phyloP scores from a whole-genome alignment of 169 alveolate species.

The Ichthyophthirius multifiliis region DNA sequence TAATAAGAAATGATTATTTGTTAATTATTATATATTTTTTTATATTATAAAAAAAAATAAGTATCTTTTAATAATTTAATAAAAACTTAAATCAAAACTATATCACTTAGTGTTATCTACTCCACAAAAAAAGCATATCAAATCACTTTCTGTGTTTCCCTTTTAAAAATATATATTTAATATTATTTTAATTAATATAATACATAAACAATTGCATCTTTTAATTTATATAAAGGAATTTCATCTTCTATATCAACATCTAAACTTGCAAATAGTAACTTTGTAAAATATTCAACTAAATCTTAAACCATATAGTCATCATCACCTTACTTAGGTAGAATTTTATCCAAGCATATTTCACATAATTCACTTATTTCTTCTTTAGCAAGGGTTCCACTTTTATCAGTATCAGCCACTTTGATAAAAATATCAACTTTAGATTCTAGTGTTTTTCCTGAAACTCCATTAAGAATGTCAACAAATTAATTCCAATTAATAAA shows the following conservation, averaged over 20 bases:
- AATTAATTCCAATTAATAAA: background rate
- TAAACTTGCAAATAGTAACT: background rate
- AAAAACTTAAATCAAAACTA: too few species aligned
- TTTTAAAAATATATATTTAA: background rate
- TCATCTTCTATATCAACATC: slow-evolving; percentile 1
- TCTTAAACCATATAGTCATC: background rate
- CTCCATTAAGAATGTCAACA: background rate
- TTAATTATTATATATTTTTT: too few species aligned
- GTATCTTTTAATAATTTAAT: too few species aligned
- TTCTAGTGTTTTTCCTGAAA: background rate
- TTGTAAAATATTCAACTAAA: background rate
- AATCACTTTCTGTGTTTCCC: background rate
- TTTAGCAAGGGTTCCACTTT: background rate
- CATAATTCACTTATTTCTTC: slow-evolving; percentile 10
- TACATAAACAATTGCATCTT: background rate
- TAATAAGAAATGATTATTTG: too few species aligned
- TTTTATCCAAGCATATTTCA: background rate
- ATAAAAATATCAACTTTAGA: background rate
- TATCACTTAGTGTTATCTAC: background rate
- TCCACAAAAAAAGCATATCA: background rate
- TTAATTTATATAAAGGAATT: background rate
- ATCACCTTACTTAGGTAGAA: background rate
- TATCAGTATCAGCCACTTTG: background rate
- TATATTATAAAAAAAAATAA: too few species aligned
- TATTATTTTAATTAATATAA: background rate